These are phyloP conservation scores for Blastocystis sp. DNA, from an alignment of 352 stramenopile genomes.

Conservation along the genomic window DNA sequence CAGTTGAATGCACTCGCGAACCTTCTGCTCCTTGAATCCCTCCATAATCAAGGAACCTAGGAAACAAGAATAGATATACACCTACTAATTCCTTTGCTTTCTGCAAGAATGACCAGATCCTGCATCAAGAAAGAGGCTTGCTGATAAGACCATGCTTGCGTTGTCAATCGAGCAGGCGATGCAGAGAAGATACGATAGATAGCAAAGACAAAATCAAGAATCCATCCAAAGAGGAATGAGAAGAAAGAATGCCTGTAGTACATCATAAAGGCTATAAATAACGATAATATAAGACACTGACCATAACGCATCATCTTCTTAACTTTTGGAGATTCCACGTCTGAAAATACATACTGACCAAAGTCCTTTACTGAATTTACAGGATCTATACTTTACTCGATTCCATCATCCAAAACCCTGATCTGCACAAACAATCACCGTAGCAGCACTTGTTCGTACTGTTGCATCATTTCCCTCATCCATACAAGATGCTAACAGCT, in stretches of 20 bases:
- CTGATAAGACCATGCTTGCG: slow-evolving; percentile 52
- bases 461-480: slow-evolving; percentile 32
- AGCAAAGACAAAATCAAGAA: slow-evolving; percentile 12
- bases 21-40: slow-evolving; percentile 31
- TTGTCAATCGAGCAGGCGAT: neutral
- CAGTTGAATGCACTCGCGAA: neutral
- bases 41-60: slow-evolving; percentile 64
- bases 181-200: slow-evolving; percentile 6
- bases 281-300: neutral
- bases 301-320: slow-evolving; percentile 13
- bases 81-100: slow-evolving; percentile 58
- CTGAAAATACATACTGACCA: slow-evolving; percentile 14
- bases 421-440: slow-evolving; percentile 30
- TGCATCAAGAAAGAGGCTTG: slow-evolving; percentile 47
- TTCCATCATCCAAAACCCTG: neutral
- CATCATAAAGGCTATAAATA: neutral
- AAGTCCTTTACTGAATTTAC: neutral
- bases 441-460: slow-evolving; percentile 51
- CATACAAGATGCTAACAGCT: slow-evolving; percentile 2
- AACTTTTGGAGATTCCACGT: neutral
- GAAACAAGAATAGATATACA: neutral
- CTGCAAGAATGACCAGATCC: slow-evolving; percentile 23
- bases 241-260: slow-evolving; percentile 39
- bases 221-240: slow-evolving; percentile 48
- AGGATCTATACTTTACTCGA: neutral